These are phyloP conservation scores for Lyophyllum shimeji DNA, from an alignment of 768 basidiomycete genomes.

Conservation along the genomic window DNA sequence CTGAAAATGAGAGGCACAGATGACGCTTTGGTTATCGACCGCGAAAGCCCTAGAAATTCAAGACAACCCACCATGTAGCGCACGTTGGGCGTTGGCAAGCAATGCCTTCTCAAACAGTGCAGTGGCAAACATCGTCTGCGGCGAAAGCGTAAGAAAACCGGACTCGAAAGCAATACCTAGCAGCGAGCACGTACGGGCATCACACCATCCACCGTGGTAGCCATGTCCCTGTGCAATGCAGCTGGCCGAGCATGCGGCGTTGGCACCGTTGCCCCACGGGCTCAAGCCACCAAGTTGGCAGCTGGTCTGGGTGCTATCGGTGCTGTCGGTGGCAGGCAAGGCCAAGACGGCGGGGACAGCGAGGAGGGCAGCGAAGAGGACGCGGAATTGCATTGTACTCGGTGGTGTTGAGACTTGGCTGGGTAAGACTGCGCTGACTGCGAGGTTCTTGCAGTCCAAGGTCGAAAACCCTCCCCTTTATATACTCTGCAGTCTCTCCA, in stretches of 20 bases:
- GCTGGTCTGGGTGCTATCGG: background rate
- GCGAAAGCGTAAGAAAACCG: too few species aligned
- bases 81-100: too few species aligned
- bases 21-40: too few species aligned
- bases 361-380: background rate
- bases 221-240: background rate
- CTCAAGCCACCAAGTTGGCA: background rate
- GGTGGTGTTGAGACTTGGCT: background rate
- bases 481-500: background rate
- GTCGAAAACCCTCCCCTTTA: background rate
- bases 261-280: background rate
- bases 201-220: background rate
- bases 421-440: background rate
- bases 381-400: background rate
- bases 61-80: too few species aligned
- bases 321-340: background rate
- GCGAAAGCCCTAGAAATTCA: too few species aligned
- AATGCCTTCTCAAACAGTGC: background rate
- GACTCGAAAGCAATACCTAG: background rate
- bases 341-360: background rate
- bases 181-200: background rate
- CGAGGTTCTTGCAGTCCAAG: background rate
- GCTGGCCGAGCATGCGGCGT: background rate
- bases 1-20: too few species aligned
- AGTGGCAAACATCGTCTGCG: background rate